Evolutionary conservation across 208 protist species (phyloP), one percentile per base, ranked within the genome.

Genomic region (Polymyxa betae): DNA sequence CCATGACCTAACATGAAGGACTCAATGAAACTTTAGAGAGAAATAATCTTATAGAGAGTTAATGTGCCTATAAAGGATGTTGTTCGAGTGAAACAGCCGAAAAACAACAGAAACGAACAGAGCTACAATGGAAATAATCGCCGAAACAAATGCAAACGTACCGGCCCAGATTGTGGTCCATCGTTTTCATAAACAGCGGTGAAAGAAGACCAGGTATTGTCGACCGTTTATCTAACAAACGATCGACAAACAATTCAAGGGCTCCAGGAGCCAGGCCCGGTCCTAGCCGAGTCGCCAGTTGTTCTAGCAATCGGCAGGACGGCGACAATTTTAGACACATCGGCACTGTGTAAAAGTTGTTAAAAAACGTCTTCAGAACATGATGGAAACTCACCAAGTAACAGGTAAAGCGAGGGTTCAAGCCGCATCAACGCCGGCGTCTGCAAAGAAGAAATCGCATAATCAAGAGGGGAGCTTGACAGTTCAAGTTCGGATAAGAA

Each of bases 381-480:
- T 40, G 10, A 43, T 12, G 35, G 72, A 5, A 66, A 82, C n/a
- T 20, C 5, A 82, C 72, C 72, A 40, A 82, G 72, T 5, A 82
- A n/a, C 5, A 82, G 16, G n/a, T 82, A 82, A 82, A 82, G 72
- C n/a, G 5, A 35, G 10, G 40, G 72, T 35, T 82, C 72, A 5
- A 82, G 72, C 35, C 72, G 5, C 72, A 82, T 82, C 12, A 82
- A 43, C 5, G 72, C 16, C n/a, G 72, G 72, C 72, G 72, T 82
- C n/a, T 82, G 72, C 16, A 82, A n/a, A 35, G 40, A 5, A 35
- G 72, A 82, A 40, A 82, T 82, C n/a, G 72, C 72, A 43, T 43
- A 82, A 40, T 82, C 72, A 43, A 5, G 35, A 38, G 72, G 72
- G 5, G 5, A 35, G 16, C 10, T 35, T 16, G 72, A 82, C 5